Percentiles rank a stretch among this genome's conserved stretches.
phyloP scores from a whole-genome alignment of 371 early-diverging fungal species.

The Mucor circinelloides region DNA sequence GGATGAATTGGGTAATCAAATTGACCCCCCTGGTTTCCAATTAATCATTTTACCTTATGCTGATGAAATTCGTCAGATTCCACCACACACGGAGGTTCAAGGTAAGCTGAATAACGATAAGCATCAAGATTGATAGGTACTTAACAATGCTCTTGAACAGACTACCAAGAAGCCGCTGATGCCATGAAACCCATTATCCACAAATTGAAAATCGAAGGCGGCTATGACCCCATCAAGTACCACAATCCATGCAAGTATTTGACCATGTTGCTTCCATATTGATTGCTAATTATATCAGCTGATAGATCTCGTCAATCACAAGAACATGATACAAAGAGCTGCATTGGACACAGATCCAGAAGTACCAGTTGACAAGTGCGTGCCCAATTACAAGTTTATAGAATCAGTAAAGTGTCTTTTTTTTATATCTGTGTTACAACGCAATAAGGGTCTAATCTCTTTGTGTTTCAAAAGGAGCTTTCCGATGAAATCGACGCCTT shows the following conservation, averaged over 20 bases:
- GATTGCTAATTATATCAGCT: background rate
- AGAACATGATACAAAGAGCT: constrained; percentile 60
- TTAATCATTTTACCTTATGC: constrained; percentile 68
- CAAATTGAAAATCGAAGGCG: constrained; percentile 46
- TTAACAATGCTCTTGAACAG: background rate
- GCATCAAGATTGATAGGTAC: background rate
- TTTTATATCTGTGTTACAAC: background rate
- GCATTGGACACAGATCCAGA: constrained; percentile 44
- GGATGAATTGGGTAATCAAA: constrained; percentile 36
- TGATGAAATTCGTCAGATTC: constrained; percentile 65
- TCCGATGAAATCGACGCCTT: constrained; percentile 14
- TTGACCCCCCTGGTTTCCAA: constrained; percentile 65
- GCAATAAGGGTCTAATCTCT: background rate
- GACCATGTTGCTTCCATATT: background rate
- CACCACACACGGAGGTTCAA: constrained; percentile 22
- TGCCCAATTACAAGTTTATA: constrained; percentile 17
- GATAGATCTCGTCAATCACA: constrained; percentile 59
- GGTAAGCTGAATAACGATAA: constrained; percentile 11
- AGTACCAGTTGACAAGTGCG: constrained; percentile 6
- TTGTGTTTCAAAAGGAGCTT: constrained; percentile 13
- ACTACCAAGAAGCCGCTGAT: background rate
- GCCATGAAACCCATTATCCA: constrained; percentile 22
- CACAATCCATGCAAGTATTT: constrained; percentile 61
- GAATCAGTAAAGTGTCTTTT: constrained; percentile 8
- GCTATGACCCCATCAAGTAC: constrained; percentile 49